Base-by-base conservation (phyloP, 83 land plant species). In the Thuja plicata region DNA sequence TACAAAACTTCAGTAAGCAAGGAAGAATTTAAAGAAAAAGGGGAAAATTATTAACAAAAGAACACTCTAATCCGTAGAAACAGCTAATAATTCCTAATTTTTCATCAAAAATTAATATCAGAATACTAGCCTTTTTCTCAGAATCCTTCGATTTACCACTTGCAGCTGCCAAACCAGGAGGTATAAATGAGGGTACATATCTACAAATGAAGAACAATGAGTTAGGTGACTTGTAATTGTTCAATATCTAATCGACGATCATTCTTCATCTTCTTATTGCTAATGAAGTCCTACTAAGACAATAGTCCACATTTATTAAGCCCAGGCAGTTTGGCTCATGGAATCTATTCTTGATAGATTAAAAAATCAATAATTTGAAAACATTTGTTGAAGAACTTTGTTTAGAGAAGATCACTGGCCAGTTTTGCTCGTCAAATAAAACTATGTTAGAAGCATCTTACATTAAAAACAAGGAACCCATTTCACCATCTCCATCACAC, bases 141-240 rank as follows among this genome's bases (percentile, higher is more conserved):
- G 94, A 87, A 79, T 98, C 99, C 90, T 93, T 97, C 85, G 93
- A 94, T 93, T 95, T 96, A 88, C 88, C 91, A 54, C 88, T 89
- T 46, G 88, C 87, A 46, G 95, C 91, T 89, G 98, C 96, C 93
- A 96, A 91, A 40, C 97, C 94, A 90, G 99, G 98, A 88, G 99
- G 99, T 34, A 98, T 91, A 87, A 98, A 98, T 76, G 99, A 98
- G 86, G 99, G 99, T 37, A 98, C 96, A 92, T 98, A 98, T 92
- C 99, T 98, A 96, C 89, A 89, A 62, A 62, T 27, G 45, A 37
- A 34, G 60, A 55, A 87, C 77, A 38, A 13, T 38, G 27, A 79
- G 41, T 87, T 43, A 62, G 77, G 16, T 27, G 17, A 17, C 66
- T 34, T 32, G 57, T 34, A 54, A 50, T 16, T 7, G 55, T 85